Conservation (phyloP, 139 green algal genomes). For the Chlamydomonas schloesseri region DNA sequence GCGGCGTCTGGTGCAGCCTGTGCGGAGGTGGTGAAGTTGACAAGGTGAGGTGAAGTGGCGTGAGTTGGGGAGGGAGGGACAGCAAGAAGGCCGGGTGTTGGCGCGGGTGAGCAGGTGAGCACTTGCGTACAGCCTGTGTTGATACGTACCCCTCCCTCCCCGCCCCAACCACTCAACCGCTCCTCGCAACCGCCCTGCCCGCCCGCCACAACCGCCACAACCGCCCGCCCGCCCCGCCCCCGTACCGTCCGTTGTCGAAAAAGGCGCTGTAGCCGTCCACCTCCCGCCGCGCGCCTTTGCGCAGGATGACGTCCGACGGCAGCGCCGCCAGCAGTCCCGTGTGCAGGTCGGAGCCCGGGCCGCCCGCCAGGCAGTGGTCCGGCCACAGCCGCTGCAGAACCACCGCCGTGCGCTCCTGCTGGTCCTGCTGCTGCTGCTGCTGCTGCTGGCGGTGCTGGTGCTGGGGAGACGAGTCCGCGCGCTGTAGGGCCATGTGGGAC, state of each 20-base stretch:
- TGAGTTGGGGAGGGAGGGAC: neutral
- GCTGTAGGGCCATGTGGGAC: too few species aligned
- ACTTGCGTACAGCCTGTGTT: too few species aligned
- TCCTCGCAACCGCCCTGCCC: too few species aligned
- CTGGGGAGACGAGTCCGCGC: neutral
- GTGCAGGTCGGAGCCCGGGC: constrained; percentile 27
- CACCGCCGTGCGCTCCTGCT: neutral
- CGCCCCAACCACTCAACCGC: too few species aligned
- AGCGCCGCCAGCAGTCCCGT: neutral
- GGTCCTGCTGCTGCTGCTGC: too few species aligned
- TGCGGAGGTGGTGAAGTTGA: neutral
- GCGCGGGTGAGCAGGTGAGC: too few species aligned
- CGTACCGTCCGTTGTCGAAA: constrained; percentile 32
- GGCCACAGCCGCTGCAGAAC: constrained; percentile 41
- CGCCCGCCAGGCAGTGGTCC: constrained; percentile 39
- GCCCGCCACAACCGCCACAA: too few species aligned
- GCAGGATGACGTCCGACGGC: constrained; percentile 5
- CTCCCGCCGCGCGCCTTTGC: constrained; percentile 24
- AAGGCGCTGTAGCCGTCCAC: constrained; percentile 46
- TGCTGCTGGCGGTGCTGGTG: too few species aligned
- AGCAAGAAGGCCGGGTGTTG: too few species aligned
- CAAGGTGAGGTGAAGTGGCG: too few species aligned
- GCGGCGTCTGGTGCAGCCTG: constrained; percentile 33
- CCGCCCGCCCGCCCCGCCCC: neutral
- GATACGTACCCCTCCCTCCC: too few species aligned